phyloP scores from a whole-genome alignment of 768 basidiomycete genomes.

The Leucosporidium creatinivorum region DNA sequence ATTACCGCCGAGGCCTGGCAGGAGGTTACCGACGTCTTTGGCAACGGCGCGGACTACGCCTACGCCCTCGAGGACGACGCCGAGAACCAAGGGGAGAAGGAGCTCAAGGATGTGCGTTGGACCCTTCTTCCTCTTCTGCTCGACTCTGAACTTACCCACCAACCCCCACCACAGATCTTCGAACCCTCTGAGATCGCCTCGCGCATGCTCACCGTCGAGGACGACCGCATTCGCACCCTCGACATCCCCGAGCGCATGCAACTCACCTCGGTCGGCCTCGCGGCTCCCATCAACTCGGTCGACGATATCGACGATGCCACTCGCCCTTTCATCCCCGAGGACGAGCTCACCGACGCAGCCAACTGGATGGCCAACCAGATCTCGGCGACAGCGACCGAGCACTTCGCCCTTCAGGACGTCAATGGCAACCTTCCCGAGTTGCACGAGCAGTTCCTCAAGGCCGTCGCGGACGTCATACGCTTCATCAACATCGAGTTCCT shows the following conservation, averaged over 20 bases:
- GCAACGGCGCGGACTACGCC: conserved; percentile 91
- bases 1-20: conserved; percentile 59
- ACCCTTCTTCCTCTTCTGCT: neutral
- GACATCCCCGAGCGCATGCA: conserved; percentile 78
- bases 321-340: conserved; percentile 56
- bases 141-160: neutral
- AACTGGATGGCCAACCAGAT: conserved; percentile 79
- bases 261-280: conserved; percentile 75
- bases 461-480: conserved; percentile 69
- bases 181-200: conserved; percentile 93
- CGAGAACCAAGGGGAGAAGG: conserved; percentile 61
- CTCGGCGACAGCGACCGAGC: conserved; percentile 60
- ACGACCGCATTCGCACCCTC: conserved; percentile 78
- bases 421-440: conserved; percentile 57
- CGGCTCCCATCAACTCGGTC: conserved; percentile 35
- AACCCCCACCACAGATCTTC: conserved; percentile 61
- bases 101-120: conserved; percentile 67
- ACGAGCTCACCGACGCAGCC: conserved; percentile 71
- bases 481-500: conserved; percentile 79
- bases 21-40: conserved; percentile 92
- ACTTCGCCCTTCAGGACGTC: conserved; percentile 53
- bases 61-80: conserved; percentile 78
- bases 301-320: conserved; percentile 47
- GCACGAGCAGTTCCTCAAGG: conserved; percentile 47
- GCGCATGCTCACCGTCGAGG: conserved; percentile 81